Evolutionary conservation across 2,329 filamentous ascomycete species (phyloP).

Genomic region (Coniochaeta sp.): DNA sequence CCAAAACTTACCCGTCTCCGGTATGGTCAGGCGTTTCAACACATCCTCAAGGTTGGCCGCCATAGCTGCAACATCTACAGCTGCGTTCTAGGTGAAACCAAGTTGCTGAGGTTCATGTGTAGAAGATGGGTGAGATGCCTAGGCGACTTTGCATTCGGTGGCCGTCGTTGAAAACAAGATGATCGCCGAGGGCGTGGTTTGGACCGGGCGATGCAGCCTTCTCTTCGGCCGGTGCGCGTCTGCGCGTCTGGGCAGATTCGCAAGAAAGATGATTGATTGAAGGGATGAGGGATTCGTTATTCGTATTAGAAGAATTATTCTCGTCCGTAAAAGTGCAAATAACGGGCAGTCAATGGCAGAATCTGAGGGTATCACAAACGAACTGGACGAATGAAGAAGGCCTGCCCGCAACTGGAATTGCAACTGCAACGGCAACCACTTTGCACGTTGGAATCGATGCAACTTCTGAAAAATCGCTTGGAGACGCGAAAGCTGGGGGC

Average conservation of each 20-base stretch:
- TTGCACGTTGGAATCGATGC: neutral
- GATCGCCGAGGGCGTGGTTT: neutral
- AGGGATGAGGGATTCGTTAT: conserved; percentile 7
- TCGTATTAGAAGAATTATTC: neutral
- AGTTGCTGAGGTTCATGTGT: neutral
- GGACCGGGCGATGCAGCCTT: neutral
- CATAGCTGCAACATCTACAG: conserved; percentile 46
- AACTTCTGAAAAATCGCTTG: conserved; percentile 14
- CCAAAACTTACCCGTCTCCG: conserved; percentile 44
- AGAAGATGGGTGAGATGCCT: neutral
- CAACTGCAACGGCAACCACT: neutral
- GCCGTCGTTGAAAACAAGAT: neutral
- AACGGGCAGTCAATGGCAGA: neutral
- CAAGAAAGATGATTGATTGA: neutral
- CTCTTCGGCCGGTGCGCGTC: neutral
- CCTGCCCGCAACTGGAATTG: neutral
- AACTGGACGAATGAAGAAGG: neutral
- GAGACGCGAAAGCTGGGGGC: conserved; percentile 20
- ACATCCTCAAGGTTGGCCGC: conserved; percentile 56
- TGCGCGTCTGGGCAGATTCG: neutral
- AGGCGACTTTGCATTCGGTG: neutral
- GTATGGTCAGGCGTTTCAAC: conserved; percentile 49
- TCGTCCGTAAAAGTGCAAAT: neutral
- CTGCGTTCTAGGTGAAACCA: neutral
- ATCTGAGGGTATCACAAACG: conserved; percentile 7